phyloP scores from a whole-genome alignment of 225 moss, liverwort and hornwort species.

The Takakia lepidozioides region DNA sequence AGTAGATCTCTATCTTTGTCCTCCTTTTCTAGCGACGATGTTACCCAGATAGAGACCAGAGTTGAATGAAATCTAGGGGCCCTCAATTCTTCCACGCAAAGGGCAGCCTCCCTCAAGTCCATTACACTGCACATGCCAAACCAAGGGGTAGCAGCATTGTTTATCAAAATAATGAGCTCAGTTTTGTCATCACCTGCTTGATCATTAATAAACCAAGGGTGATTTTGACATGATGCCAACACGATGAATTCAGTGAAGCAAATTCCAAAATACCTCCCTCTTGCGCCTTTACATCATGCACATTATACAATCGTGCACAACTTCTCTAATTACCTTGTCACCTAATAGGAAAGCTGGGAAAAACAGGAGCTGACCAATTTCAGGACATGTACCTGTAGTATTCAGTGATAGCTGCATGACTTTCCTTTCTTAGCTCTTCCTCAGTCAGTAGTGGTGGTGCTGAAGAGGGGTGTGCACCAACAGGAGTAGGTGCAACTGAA shows the following conservation, averaged over 20 bases:
- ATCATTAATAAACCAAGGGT: too few species aligned
- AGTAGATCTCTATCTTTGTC: conserved; percentile 66
- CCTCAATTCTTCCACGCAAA: conserved; percentile 84
- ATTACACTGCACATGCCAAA: conserved; percentile 51
- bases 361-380: too few species aligned
- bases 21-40: conserved; percentile 70
- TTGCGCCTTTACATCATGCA: too few species aligned
- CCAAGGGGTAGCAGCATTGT: too few species aligned
- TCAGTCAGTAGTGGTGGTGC: conserved; percentile 37
- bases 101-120: conserved; percentile 61
- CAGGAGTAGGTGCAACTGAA: conserved; percentile 39
- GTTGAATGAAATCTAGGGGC: conserved; percentile 46
- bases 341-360: too few species aligned
- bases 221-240: too few species aligned
- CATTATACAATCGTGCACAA: too few species aligned
- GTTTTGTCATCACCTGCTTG: too few species aligned
- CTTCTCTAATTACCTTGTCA: too few species aligned
- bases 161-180: too few species aligned
- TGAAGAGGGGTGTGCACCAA: conserved; percentile 36
- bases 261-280: too few species aligned
- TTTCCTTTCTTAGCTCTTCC: conserved; percentile 76
- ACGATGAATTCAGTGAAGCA: too few species aligned
- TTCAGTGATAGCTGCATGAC: conserved; percentile 50
- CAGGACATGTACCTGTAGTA: conserved; percentile 79
- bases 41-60: conserved; percentile 73